phyloP scores from a whole-genome alignment of 108 stramenopile species.

The Schizochytrium sp. region DNA sequence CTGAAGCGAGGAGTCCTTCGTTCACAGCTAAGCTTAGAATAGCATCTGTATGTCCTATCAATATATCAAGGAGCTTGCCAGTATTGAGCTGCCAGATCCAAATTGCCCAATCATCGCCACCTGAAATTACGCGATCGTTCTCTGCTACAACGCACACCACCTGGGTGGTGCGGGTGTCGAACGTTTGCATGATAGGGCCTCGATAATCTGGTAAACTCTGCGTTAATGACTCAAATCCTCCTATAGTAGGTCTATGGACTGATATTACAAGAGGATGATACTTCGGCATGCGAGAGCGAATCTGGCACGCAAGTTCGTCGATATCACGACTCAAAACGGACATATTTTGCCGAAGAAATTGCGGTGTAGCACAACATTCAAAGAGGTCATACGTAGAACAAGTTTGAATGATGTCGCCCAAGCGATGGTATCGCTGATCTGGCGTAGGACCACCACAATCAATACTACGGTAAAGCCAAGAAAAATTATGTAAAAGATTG shows the following conservation, averaged over 20 bases:
- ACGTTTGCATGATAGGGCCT: neutral
- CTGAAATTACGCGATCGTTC: neutral
- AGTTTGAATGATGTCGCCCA: neutral
- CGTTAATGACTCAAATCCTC: neutral
- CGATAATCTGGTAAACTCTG: neutral
- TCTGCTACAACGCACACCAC: neutral
- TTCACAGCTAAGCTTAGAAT: neutral
- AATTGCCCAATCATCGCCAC: neutral
- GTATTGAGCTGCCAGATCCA: conserved; percentile 30
- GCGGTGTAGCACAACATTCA: neutral
- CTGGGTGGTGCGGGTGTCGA: neutral
- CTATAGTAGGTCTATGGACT: neutral
- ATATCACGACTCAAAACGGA: neutral
- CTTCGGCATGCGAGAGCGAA: neutral
- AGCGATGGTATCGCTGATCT: neutral
- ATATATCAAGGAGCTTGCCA: neutral
- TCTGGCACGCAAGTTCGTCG: conserved; percentile 18
- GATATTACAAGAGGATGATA: neutral
- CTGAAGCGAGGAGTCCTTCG: neutral
- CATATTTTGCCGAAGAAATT: neutral
- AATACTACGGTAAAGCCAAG: neutral
- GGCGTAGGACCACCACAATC: neutral
- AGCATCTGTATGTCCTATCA: neutral
- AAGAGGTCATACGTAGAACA: neutral
- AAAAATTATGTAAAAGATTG: neutral